Evolutionary conservation across 148 eudicot genomes (phyloP).

Genomic region (Rheum nobile): DNA sequence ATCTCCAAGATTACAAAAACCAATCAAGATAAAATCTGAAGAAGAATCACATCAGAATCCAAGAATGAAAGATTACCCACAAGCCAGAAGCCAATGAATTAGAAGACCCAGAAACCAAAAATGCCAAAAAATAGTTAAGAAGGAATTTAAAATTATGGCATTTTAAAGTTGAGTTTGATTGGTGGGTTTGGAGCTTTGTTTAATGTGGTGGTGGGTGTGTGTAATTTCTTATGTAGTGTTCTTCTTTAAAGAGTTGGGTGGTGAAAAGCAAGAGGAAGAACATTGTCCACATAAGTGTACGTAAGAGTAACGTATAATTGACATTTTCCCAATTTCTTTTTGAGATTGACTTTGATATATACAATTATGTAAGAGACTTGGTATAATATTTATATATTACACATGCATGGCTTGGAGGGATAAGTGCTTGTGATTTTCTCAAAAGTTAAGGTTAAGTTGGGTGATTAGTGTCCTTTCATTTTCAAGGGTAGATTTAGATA

Average conservation of each 20-base stretch:
- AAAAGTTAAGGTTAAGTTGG: background rate
- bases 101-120: background rate
- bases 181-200: background rate
- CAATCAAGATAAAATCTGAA: background rate
- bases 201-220: background rate
- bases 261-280: background rate
- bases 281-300: background rate
- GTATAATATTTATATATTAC: background rate
- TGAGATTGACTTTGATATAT: background rate
- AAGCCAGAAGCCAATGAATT: background rate
- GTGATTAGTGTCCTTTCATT: background rate
- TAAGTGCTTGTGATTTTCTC: background rate
- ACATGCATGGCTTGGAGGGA: background rate
- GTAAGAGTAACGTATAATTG: constrained; percentile 8
- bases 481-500: background rate
- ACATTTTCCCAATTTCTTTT: background rate
- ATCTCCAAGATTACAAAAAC: background rate
- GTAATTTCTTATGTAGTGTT: background rate
- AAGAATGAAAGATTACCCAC: background rate
- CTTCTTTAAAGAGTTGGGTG: background rate
- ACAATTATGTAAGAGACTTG: background rate
- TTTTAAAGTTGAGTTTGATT: background rate
- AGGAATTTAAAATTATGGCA: background rate
- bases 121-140: background rate
- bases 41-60: background rate